Conservation (phyloP, 768 basidiomycete genomes). For the Xerocomellus amylosporus region DNA sequence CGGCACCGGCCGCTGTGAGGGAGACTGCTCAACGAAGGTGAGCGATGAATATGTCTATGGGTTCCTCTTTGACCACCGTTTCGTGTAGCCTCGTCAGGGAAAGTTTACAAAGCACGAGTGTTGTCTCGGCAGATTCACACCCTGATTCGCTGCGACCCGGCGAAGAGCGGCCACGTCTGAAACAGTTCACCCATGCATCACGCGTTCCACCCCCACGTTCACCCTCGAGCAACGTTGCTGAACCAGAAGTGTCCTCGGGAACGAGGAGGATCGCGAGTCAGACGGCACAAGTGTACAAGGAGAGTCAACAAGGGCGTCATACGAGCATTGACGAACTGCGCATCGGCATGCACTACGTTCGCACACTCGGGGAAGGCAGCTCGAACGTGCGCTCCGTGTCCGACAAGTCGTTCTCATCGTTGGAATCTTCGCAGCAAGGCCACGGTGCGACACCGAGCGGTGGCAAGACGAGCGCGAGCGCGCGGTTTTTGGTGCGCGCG, state of each 20-base stretch:
- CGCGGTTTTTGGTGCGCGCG: slow-evolving; percentile 49
- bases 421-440: slow-evolving; percentile 55
- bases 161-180: slow-evolving; percentile 53
- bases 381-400: slow-evolving; percentile 33
- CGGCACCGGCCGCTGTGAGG: slow-evolving; percentile 16
- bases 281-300: slow-evolving; percentile 56
- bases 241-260: slow-evolving; percentile 24
- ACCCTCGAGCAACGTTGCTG: slow-evolving; percentile 30
- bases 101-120: slow-evolving; percentile 48
- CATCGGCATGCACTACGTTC: slow-evolving; percentile 69
- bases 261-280: slow-evolving; percentile 56
- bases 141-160: slow-evolving; percentile 31
- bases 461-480: slow-evolving; percentile 23
- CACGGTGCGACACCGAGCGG: slow-evolving; percentile 23
- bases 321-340: slow-evolving; percentile 61
- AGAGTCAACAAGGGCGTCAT: slow-evolving; percentile 32
- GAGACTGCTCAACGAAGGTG: slow-evolving; percentile 28
- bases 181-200: slow-evolving; percentile 67
- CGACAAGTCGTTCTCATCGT: slow-evolving; percentile 54
- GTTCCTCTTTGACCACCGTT: slow-evolving; percentile 13
- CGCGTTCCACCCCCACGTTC: slow-evolving; percentile 62
- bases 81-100: slow-evolving; percentile 46
- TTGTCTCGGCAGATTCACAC: slow-evolving; percentile 35
- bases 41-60: background rate
- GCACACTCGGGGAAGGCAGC: slow-evolving; percentile 58